phyloP scores from a whole-genome alignment of 495 filamentous ascomycete species.

The Eremomyces bilateralis region DNA sequence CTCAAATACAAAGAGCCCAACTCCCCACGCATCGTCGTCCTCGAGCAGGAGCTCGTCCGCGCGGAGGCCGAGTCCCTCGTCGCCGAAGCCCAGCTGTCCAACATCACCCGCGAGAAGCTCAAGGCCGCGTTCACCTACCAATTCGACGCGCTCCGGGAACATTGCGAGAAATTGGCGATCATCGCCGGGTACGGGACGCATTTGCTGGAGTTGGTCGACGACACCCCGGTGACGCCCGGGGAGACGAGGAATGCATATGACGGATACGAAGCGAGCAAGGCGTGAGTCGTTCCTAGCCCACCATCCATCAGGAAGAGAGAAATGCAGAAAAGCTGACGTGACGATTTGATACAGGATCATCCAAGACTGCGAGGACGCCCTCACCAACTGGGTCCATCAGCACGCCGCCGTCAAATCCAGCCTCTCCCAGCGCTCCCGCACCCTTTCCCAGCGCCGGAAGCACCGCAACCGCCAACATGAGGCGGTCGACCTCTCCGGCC shows the following conservation, averaged over 20 bases:
- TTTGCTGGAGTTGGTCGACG: slow-evolving; percentile 81
- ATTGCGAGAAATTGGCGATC: slow-evolving; percentile 95
- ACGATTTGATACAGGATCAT: slow-evolving; percentile 50
- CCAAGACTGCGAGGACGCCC: slow-evolving; percentile 92
- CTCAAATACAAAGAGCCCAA: slow-evolving; percentile 99
- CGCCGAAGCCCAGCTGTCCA: slow-evolving; percentile 91
- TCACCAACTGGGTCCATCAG: slow-evolving; percentile 87
- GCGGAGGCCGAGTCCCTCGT: slow-evolving; percentile 96
- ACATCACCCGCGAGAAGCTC: slow-evolving; percentile 98
- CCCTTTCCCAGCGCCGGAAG: slow-evolving; percentile 56
- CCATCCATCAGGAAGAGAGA: background rate
- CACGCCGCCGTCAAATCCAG: slow-evolving; percentile 73
- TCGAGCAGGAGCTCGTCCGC: slow-evolving; percentile 95
- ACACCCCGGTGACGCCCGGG: slow-evolving; percentile 88
- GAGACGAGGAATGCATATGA: slow-evolving; percentile 94
- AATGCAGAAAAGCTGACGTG: background rate
- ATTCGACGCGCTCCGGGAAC: slow-evolving; percentile 91
- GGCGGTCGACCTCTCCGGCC: slow-evolving; percentile 56
- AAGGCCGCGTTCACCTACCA: slow-evolving; percentile 97
- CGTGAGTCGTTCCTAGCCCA: slow-evolving; percentile 19
- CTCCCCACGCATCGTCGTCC: slow-evolving; percentile 87
- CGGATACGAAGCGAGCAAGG: slow-evolving; percentile 95
- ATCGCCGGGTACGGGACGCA: slow-evolving; percentile 97
- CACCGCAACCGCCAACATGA: slow-evolving; percentile 42
- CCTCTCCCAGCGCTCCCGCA: slow-evolving; percentile 66